These are phyloP conservation scores for Blepharisma stoltei DNA, from an alignment of 73 alveolate species.

Conservation along the genomic window DNA sequence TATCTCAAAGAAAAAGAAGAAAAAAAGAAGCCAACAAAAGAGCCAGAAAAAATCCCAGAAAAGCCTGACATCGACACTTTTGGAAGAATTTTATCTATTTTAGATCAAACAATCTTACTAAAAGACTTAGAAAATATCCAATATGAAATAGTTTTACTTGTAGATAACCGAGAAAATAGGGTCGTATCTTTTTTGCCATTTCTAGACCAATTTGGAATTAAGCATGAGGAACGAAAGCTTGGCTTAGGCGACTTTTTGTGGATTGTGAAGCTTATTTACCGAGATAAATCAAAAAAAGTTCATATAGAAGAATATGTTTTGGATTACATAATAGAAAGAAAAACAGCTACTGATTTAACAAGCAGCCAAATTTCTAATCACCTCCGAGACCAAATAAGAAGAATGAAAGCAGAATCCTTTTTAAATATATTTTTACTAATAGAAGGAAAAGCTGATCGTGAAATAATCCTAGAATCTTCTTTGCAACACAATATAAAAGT, in stretches of 20 bases:
- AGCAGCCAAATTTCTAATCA: constrained; percentile 11
- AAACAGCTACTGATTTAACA: neutral
- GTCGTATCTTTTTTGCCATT: no score
- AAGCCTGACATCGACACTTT: no score
- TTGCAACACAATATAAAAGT: neutral
- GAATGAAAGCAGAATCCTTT: neutral
- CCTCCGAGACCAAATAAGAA: constrained; percentile 13
- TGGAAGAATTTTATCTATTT: no score
- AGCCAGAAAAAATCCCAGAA: no score
- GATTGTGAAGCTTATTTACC: neutral
- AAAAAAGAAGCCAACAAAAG: no score
- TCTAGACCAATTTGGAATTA: no score
- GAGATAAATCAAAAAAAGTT: no score
- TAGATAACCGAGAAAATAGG: no score
- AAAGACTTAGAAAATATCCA: no score
- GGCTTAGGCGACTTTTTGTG: constrained; percentile 3
- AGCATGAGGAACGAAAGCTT: no score
- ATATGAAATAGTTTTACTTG: no score
- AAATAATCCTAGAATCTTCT: neutral
- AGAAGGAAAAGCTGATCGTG: neutral
- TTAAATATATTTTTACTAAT: neutral
- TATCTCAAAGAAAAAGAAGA: neutral
- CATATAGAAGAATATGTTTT: neutral
- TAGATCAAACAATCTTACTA: no score
- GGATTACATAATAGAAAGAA: neutral